phyloP scores from a whole-genome alignment of 2,329 filamentous ascomycete species.

The Ceratocystis ficicola region DNA sequence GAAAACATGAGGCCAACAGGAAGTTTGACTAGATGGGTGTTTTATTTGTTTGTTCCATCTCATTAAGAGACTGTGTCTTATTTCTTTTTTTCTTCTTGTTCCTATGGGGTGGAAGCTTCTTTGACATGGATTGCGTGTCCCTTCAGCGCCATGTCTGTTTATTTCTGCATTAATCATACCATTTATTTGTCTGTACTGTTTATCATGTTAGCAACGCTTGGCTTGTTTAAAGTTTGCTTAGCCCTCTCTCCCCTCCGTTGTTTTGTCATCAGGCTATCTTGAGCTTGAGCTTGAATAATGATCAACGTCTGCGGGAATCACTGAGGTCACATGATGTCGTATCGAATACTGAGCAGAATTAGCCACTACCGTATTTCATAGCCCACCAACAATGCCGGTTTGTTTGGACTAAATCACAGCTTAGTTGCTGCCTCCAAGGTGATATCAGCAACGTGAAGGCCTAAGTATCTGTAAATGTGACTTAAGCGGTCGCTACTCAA shows the following conservation, averaged over 20 bases:
- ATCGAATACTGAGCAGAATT: too few relatives aligned
- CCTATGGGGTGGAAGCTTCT: neutral
- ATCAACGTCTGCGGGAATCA: too few relatives aligned
- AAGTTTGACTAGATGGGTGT: neutral
- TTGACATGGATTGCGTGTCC: neutral
- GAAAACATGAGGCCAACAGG: neutral
- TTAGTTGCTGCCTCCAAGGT: slow-evolving; percentile 30
- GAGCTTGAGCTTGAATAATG: too few relatives aligned
- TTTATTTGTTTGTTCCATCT: neutral
- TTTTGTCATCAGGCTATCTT: too few relatives aligned
- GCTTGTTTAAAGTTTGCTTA: too few relatives aligned
- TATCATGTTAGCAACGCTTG: neutral
- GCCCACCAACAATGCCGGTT: neutral
- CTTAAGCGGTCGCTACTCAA: slow-evolving; percentile 68
- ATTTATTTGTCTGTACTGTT: neutral
- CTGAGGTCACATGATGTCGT: too few relatives aligned
- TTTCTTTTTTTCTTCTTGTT: neutral
- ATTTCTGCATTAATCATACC: neutral
- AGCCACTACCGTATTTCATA: neutral
- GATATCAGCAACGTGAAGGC: slow-evolving; percentile 46
- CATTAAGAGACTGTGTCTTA: neutral
- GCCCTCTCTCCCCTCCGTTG: too few relatives aligned
- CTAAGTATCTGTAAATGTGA: slow-evolving; percentile 56
- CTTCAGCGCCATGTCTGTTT: neutral
- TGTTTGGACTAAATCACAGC: neutral